phyloP scores from a whole-genome alignment of 805 yeast species.

The Kuraishia cidri region DNA sequence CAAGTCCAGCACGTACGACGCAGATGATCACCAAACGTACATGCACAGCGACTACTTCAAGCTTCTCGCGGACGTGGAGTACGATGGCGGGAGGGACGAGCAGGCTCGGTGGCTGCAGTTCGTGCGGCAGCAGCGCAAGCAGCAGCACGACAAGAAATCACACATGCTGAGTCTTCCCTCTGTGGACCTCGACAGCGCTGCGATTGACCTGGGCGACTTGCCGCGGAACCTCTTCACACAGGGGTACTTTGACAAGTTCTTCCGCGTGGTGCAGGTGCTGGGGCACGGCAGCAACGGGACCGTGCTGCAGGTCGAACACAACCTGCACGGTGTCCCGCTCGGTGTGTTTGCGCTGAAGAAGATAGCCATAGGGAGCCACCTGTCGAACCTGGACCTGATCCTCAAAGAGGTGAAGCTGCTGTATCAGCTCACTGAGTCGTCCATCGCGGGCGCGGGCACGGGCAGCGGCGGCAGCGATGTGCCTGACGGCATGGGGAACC shows the following conservation, averaged over 20 bases:
- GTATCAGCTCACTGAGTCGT: conserved; percentile 34
- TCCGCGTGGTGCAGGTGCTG: conserved; percentile 45
- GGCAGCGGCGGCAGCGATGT: conserved; percentile 2
- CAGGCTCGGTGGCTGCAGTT: no score
- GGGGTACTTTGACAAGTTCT: conserved; percentile 73
- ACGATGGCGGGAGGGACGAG: background rate
- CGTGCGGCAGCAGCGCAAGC: no score
- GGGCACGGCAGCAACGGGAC: conserved; percentile 85
- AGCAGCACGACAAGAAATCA: background rate
- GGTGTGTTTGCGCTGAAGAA: conserved; percentile 83
- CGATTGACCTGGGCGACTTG: conserved; percentile 2
- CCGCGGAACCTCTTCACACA: conserved; percentile 51
- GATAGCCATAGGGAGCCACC: conserved; percentile 74
- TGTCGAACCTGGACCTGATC: conserved; percentile 59
- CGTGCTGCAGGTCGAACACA: conserved; percentile 78
- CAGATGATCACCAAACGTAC: background rate
- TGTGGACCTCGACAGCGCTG: background rate
- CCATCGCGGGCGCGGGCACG: background rate
- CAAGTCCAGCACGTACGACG: background rate
- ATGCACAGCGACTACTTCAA: conserved; percentile 3
- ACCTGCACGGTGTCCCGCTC: conserved; percentile 57
- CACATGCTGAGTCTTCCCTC: background rate
- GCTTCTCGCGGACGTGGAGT: conserved; percentile 1
- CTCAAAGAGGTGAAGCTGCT: conserved; percentile 72
- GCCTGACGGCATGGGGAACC: conserved; percentile 30